Percentiles rank a stretch among this genome's conserved stretches.
These are phyloP conservation scores for Leishmania turanica DNA, from an alignment of 208 protist genomes.

Conservation along the genomic window DNA sequence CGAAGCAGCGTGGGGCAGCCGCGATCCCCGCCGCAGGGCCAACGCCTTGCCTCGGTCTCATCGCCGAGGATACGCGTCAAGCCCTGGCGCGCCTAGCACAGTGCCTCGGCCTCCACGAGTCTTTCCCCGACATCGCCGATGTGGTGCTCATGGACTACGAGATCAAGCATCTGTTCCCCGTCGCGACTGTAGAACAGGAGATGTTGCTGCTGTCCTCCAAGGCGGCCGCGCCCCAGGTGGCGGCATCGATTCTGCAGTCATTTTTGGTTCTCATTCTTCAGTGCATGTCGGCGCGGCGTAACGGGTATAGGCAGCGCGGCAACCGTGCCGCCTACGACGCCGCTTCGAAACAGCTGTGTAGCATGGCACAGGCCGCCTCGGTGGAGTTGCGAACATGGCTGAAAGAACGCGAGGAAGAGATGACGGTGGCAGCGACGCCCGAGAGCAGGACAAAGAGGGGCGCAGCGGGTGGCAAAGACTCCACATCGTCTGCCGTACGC, in stretches of 20 bases:
- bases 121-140: constrained; percentile 40
- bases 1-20: constrained; percentile 1
- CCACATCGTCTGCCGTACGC: background rate
- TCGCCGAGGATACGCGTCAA: constrained; percentile 29
- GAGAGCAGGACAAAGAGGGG: background rate
- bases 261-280: constrained; percentile 30
- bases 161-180: constrained; percentile 48
- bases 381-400: constrained; percentile 21
- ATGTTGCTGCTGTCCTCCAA: constrained; percentile 43
- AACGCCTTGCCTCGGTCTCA: constrained; percentile 4
- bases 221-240: constrained; percentile 49
- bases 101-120: constrained; percentile 41
- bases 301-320: constrained; percentile 26
- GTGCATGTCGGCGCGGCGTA: constrained; percentile 33
- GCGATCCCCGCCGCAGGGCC: background rate
- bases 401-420: constrained; percentile 16
- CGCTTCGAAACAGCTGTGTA: constrained; percentile 35
- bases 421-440: constrained; percentile 2
- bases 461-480: background rate
- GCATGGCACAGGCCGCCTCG: constrained; percentile 17
- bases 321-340: constrained; percentile 40
- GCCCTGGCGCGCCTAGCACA: constrained; percentile 25
- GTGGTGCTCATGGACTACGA: constrained; percentile 64
- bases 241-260: constrained; percentile 24
- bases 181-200: constrained; percentile 32